Base-by-base conservation (phyloP, 228 moss, liverwort and hornwort species). In the Sphagnum magellanicum region DNA sequence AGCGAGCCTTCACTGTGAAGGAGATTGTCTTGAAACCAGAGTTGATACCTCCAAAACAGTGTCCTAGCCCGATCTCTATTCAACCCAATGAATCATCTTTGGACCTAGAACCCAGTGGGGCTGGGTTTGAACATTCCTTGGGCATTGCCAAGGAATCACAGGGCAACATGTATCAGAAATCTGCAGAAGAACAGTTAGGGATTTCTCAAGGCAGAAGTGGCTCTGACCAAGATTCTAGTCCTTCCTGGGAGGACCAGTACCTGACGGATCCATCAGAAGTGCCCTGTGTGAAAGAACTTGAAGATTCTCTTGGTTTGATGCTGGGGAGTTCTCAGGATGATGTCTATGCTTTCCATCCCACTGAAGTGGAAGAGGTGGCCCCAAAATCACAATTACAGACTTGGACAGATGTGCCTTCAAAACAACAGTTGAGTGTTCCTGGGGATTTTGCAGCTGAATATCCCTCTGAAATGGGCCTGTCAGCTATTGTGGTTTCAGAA, bases 1-100 rank as follows among this genome's bases (percentile, higher is more conserved):
- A 83, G 50, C 90, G 86, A 74, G 82, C 90, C 17, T 98, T 93
- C 64, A 80, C 76, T 67, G 81, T 78, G 51, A 79, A 81, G 60
- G 92, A 89, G 46, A 72, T 94, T 61, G 73, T 77, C 64, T 59
- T 83, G 74, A 87, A 83, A 68, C 78, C 83, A 62, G 80, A 74
- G 63, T 76, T 87, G 51, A 69, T 83, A 60, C 32, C 76, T 68
- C 74, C 74, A 74, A 76, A 76, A 74, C 69, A 66, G 68, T 78
- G 74, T 72, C 76, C 80, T 68, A 78, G 87, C 69, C 78, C 76
- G 32, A 83, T 78, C 60, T 78, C 80, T 64, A n/a, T 66, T 53
- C 81, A 85, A 77, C 66, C 69, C 57, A 75, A 79, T 72, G 73
- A 70, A 66, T 62, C 63, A 11, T 69, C 79, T 9, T 17, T 82